These are phyloP conservation scores for Beauveria brongniartii DNA, from an alignment of 2,329 filamentous ascomycete genomes.

Conservation along the genomic window DNA sequence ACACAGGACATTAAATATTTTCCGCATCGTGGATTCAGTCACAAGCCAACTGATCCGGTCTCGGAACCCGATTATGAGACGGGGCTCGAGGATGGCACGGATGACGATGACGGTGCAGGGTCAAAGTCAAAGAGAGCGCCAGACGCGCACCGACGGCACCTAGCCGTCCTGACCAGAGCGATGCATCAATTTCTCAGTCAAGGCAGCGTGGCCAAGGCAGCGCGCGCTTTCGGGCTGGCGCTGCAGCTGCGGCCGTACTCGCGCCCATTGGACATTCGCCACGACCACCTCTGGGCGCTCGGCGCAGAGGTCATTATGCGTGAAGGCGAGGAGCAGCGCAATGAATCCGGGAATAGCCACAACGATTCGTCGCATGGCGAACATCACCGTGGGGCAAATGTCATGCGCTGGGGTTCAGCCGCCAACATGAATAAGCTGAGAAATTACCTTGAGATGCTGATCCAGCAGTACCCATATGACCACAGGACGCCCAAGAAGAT, in stretches of 20 bases:
- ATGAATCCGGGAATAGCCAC: background rate
- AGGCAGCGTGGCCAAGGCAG: constrained; percentile 63
- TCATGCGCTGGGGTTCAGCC: constrained; percentile 34
- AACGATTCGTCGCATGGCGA: background rate
- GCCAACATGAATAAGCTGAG: constrained; percentile 38
- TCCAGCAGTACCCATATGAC: constrained; percentile 68
- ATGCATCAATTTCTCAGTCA: constrained; percentile 65
- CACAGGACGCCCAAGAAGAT: constrained; percentile 48
- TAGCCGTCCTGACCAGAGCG: constrained; percentile 59
- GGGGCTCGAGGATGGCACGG: constrained; percentile 37
- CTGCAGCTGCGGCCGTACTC: constrained; percentile 41
- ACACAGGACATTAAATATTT: constrained; percentile 35
- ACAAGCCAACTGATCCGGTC: background rate
- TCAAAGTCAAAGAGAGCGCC: constrained; percentile 17
- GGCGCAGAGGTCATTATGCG: constrained; percentile 78
- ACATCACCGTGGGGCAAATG: background rate
- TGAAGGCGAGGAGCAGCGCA: constrained; percentile 32
- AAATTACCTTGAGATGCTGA: constrained; percentile 68
- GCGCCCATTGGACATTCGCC: constrained; percentile 57
- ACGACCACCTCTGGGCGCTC: constrained; percentile 67
- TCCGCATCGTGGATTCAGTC: constrained; percentile 37
- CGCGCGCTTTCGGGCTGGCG: constrained; percentile 67
- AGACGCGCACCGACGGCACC: constrained; percentile 36
- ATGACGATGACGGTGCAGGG: constrained; percentile 57
- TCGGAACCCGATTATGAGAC: constrained; percentile 5